A percentile compares a stretch with the other conserved stretches of the same genome.
Conservation (phyloP, 257 asterid genomes). For the Nicotiana undulata region DNA sequence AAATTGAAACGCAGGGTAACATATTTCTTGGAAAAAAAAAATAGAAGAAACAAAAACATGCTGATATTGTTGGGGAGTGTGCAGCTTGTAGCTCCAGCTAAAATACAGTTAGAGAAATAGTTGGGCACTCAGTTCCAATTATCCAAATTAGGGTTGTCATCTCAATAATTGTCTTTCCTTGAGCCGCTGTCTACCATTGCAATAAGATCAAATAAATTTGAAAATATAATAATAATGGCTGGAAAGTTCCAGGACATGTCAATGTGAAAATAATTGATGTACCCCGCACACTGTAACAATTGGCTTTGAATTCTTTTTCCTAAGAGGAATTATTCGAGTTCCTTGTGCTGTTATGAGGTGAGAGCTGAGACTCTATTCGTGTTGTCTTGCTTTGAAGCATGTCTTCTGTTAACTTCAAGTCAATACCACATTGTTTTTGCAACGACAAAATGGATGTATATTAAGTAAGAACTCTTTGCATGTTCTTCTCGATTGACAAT, state of each 20-base stretch:
- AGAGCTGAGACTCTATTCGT: background rate
- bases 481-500: background rate
- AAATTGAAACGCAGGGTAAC: too few species aligned
- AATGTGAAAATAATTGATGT: background rate
- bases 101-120: background rate
- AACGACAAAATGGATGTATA: background rate
- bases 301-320: background rate
- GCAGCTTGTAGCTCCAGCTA: background rate
- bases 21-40: background rate
- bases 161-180: background rate
- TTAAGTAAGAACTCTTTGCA: background rate
- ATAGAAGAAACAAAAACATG: background rate
- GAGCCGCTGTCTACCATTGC: background rate
- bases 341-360: background rate
- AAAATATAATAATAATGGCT: background rate
- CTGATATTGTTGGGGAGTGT: background rate
- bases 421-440: background rate
- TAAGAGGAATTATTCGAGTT: background rate
- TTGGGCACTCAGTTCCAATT: background rate
- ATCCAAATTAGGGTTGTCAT: background rate
- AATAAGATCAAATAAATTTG: background rate
- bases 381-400: background rate
- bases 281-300: background rate
- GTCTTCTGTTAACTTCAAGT: background rate
- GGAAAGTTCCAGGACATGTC: background rate